These are phyloP conservation scores for Plasmodium gallinaceum DNA, from an alignment of 169 alveolate species.

Conservation along the genomic window DNA sequence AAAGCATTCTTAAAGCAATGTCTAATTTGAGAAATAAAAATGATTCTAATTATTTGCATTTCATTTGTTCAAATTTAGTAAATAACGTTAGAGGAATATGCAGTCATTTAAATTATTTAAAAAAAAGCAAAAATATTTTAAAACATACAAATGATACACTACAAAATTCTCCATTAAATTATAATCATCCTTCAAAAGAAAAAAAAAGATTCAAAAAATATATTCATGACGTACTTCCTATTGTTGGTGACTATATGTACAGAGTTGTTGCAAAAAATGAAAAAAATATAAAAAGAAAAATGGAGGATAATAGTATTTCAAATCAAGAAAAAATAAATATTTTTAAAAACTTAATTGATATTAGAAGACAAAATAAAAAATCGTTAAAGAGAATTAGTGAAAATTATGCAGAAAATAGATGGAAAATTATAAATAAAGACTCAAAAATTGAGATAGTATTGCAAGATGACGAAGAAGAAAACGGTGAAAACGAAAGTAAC, in stretches of 20 bases:
- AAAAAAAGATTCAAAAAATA: conserved; percentile 45
- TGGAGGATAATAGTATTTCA: conserved; percentile 15
- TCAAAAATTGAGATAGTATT: conserved; percentile 18
- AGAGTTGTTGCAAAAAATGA: conserved; percentile 73
- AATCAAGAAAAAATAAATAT: conserved; percentile 22
- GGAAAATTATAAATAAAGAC: conserved; percentile 35
- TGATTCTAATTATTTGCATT: conserved; percentile 73
- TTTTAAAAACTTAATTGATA: conserved; percentile 43
- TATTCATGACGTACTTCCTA: conserved; percentile 39
- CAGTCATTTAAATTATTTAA: conserved; percentile 18
- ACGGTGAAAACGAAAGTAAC: conserved; percentile 6
- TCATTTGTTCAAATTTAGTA: conserved; percentile 64
- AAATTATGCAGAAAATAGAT: conserved; percentile 49
- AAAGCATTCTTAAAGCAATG: conserved; percentile 68
- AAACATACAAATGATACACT: not conserved
- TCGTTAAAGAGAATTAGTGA: conserved; percentile 17
- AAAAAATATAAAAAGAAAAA: conserved; percentile 3
- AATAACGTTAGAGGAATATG: conserved; percentile 71
- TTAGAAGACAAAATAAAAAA: conserved; percentile 54
- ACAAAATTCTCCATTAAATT: not conserved
- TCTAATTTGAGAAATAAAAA: conserved; percentile 66
- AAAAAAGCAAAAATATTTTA: conserved; percentile 13
- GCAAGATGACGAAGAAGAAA: conserved; percentile 25
- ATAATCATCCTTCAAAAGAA: conserved; percentile 30
- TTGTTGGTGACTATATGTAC: conserved; percentile 66